These are phyloP conservation scores for Hypoxylon rubiginosum DNA, from an alignment of 2,329 filamentous ascomycete species.

Conservation along the genomic window DNA sequence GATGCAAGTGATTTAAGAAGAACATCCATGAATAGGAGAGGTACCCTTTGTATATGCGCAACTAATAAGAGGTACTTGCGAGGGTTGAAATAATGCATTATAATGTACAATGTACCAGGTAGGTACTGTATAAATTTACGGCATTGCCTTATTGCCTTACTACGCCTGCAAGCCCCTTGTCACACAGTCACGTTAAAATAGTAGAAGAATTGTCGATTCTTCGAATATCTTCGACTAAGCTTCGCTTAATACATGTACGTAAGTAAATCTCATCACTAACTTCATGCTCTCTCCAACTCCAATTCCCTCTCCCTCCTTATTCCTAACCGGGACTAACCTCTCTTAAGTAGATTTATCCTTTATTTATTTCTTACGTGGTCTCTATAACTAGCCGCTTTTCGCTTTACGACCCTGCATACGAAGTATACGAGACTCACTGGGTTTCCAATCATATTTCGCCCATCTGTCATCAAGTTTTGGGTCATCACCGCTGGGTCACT, in stretches of 20 bases:
- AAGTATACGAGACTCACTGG: background rate
- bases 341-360: constrained; percentile 1
- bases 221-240: background rate
- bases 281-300: background rate
- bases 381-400: constrained; percentile 1
- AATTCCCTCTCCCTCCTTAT: background rate
- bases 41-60: background rate
- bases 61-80: background rate
- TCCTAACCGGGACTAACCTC: background rate
- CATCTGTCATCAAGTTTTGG: constrained; percentile 36
- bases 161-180: background rate
- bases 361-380: background rate
- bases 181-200: background rate
- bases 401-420: constrained; percentile 26
- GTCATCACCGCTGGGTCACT: background rate
- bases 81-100: background rate
- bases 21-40: background rate
- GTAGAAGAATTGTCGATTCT: too few relatives aligned
- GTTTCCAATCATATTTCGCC: constrained; percentile 35
- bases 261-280: background rate
- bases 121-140: constrained; percentile 1
- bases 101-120: too few relatives aligned
- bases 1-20: background rate
- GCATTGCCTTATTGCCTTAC: background rate
- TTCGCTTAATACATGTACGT: background rate